Base-by-base conservation (phyloP, 768 basidiomycete species). In the Suillus brevipes region DNA sequence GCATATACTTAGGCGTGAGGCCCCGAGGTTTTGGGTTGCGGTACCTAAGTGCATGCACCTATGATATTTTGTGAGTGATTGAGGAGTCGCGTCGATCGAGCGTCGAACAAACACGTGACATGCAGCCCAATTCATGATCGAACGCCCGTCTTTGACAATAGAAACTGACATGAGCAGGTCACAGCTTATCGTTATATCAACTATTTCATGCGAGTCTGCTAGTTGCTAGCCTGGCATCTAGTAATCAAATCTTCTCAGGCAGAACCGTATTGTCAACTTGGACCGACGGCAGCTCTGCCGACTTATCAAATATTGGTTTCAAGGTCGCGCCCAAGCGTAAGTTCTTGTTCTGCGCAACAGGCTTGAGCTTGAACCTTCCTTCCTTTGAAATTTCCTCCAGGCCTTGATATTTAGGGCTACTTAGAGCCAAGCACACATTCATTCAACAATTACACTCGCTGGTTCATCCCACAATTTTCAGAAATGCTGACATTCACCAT, bases 401-500 rank as follows among this genome's bases (percentile, higher is more conserved):
- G 28, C 13, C 28, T 34, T 4, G 23, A 28, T 23, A 37, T 58
- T 56, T 10, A 10, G 14, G 36, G 40, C 52, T 40, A 58, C 37
- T 8, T 25, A 58, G 23, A 40, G 37, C 37, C 37, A 60, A 38
- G 6, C 2, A n/a, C 55, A 12, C 38, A 62, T 50, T 28, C 45
- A 50, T 61, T 65, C 34, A 36, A 20, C 45, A 28, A 38, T 37
- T 47, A 38, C 47, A 43, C 18, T 60, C 53, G 5, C 16, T 52
- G 16, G 25, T 52, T 63, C 16, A 25, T 38, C 57, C 16, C 18
- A 40, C 25, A 55, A n/a, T 36, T 55, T n/a, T 1, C 34, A 55
- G 53, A 55, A 36, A 58, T 58, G 57, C 3, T 58, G 57, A 40
- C 40, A 10, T 58, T 37, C 38, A 52, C n/a, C 37, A 10, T 65